Evolutionary conservation across 371 early-diverging fungal species (phyloP), one percentile per base, ranked within the genome.

Genomic region (Rhizopus stolonifer): DNA sequence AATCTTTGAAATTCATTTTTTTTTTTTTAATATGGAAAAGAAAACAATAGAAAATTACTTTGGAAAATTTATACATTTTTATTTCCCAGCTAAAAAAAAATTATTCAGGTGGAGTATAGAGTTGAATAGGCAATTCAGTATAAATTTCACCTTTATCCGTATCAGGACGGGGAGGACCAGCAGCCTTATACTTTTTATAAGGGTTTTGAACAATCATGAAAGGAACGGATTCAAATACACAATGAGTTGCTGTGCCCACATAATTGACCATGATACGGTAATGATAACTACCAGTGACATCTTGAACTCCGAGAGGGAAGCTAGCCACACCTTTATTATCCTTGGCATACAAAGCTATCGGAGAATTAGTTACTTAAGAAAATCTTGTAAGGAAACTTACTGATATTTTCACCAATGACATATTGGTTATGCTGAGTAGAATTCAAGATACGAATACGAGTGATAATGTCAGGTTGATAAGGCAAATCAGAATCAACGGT

Each of bases 1-100:
- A 61, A 51, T 70, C 72, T 59, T 70, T 72, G 46, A 72, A 75
- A 39, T 62, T 70, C 76, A 75, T 75, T 22, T 54, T 38, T 14
- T 14, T 36, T 14, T 14, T 14, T 1, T 8, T 11, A 4, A n/a
- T 11, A n/a, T n/a, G 14, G 14, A 36, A 36, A 34, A 34, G 1
- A 36, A 48, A 48, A 22, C 13, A 19, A 48, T n/a, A 15, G 1
- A 3, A 11, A 36, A 36, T n/a, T n/a, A n/a, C n/a, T n/a, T n/a
- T n/a, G 36, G 15, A 36, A 36, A 36, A 14, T 15, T 5, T 36
- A 15, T 36, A n/a, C 21, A 2, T 42, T 14, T 42, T 42, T 42
- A 21, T 42, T 22, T 19, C 8, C 9, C 18, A 19, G 11, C 10
- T 14, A 21, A 45, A n/a, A 29, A 45, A n/a, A 25, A 8, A 24